phyloP scores from a whole-genome alignment of 345 rosid genomes.

The Hypericum perforatum region DNA sequence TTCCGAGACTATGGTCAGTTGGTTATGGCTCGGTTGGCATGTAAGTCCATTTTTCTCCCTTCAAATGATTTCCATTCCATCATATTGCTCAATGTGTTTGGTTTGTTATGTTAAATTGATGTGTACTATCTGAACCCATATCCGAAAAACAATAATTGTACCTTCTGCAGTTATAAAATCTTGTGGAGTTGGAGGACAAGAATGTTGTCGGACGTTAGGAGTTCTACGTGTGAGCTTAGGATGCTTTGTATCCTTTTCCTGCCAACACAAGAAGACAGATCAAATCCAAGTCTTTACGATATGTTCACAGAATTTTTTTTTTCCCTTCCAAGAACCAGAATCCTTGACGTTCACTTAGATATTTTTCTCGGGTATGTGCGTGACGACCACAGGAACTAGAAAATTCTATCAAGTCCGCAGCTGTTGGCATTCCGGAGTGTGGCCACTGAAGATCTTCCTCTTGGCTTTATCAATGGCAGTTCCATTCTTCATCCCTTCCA shows the following conservation, averaged over 20 bases:
- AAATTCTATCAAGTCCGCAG: slow-evolving; percentile 43
- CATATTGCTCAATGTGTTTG: background rate
- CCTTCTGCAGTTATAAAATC: slow-evolving; percentile 47
- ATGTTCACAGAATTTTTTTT: background rate
- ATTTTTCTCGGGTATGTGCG: slow-evolving; percentile 69
- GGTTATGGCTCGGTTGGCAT: slow-evolving; percentile 31
- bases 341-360: slow-evolving; percentile 51
- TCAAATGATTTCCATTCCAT: background rate
- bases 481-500: slow-evolving; percentile 57
- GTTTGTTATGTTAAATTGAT: too few relatives aligned
- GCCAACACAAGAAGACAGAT: background rate
- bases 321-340: background rate
- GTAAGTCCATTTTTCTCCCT: slow-evolving; percentile 30
- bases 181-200: slow-evolving; percentile 50
- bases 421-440: slow-evolving; percentile 69
- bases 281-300: background rate
- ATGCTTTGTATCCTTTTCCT: slow-evolving; percentile 65
- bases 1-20: slow-evolving; percentile 77
- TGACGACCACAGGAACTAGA: slow-evolving; percentile 45
- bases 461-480: slow-evolving; percentile 37
- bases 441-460: slow-evolving; percentile 46
- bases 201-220: slow-evolving; percentile 56
- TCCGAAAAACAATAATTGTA: too few relatives aligned
- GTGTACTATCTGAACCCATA: too few relatives aligned
- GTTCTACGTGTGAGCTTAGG: slow-evolving; percentile 90